Evolutionary conservation across 1,284 basidiomycete genomes (phyloP).

Genomic region (Cryptococcus neoformans): DNA sequence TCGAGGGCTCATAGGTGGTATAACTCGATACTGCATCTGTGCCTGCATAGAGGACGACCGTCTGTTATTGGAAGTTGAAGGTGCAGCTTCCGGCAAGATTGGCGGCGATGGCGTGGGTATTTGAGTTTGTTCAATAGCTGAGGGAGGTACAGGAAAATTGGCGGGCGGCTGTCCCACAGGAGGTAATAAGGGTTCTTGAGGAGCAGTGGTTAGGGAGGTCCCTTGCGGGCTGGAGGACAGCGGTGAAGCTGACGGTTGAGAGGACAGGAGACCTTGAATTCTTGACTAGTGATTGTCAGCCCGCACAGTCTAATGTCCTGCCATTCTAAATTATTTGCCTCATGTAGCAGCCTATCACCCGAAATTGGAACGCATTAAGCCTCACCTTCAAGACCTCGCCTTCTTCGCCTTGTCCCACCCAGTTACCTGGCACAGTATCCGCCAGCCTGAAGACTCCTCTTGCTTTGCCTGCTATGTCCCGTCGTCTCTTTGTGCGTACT

Average conservation of each 20-base stretch:
- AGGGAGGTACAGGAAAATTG: neutral
- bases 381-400: conserved; percentile 42
- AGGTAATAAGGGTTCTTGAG: neutral
- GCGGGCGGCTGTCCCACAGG: conserved; percentile 1
- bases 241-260: conserved; percentile 1
- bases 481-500: conserved; percentile 18
- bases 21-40: conserved; percentile 33
- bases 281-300: conserved; percentile 10
- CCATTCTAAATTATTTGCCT: neutral
- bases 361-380: neutral
- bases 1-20: conserved; percentile 25
- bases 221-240: too few relatives aligned
- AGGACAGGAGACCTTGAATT: conserved; percentile 20
- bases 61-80: neutral
- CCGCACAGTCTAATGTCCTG: neutral
- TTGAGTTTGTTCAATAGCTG: too few relatives aligned
- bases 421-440: conserved; percentile 48
- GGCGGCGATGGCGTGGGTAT: neutral
- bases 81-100: neutral
- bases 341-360: neutral
- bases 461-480: conserved; percentile 23
- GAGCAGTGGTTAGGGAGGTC: too few relatives aligned
- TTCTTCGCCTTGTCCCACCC: conserved; percentile 43
- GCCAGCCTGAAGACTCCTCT: conserved; percentile 48
- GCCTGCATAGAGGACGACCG: neutral